Evolutionary conservation across 129 eudicot species (phyloP), one percentile per base, ranked within the genome.

Genomic region (Erigeron canadensis): DNA sequence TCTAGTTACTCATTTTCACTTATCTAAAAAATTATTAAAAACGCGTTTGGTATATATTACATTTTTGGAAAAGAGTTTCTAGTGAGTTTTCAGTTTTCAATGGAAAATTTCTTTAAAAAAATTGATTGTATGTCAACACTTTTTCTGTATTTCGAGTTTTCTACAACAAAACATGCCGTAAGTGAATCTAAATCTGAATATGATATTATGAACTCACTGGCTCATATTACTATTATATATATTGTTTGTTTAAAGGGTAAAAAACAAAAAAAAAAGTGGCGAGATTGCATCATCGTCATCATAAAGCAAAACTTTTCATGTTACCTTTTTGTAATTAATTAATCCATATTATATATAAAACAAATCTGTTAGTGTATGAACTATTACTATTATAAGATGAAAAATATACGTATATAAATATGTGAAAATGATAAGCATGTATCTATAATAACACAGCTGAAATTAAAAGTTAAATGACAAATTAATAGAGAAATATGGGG

Each of bases 251-350:
- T 28, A 28, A 28, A 3, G 42, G 63, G 8, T 39, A 21, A 65
- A 65, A 28, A 28, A 23, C 1, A 28, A 21, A 65, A 65, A 28
- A 28, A 23, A 28, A 28, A 51, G 44, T 41, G 54, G 38, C 22
- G 67, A 65, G 66, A 75, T 75, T 65, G 67, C 59, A 66, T 75
- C 79, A 54, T 8, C 54, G 11, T 47, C 54, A 15, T 18, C 60
- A 43, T 55, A 75, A 75, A 75, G 79, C 47, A 16, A 23, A 55
- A 16, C 67, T 74, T 73, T 74, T 74, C 47, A 48, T 28, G 21
- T 8, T 19, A 21, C 71, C 63, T 48, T 63, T 74, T 63, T 13
- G 15, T 5, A 9, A 61, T 40, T 41, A 72, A 22, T 41, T 58
- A 41, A 70, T 34, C 16, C 28, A 34, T 10, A 46, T 45, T 22